A percentile compares a stretch with the other conserved stretches of the same genome.
Evolutionary conservation across 352 stramenopile genomes (phyloP).

Genomic region (Pythium rhizo-oryzae): DNA sequence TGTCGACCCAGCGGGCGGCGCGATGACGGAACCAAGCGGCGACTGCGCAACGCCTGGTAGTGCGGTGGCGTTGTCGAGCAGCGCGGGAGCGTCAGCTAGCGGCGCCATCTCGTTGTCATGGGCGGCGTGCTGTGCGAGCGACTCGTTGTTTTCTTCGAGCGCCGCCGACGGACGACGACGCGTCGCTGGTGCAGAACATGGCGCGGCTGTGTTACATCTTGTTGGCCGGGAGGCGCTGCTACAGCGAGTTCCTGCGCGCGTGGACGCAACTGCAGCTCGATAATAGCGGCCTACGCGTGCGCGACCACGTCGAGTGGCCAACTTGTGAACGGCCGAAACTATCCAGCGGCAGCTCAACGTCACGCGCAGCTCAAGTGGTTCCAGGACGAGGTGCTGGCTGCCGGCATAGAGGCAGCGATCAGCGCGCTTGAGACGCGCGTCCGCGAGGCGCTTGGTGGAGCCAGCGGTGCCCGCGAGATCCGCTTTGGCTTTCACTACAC

Average conservation of each 20-base stretch:
- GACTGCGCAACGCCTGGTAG: too few relatives aligned
- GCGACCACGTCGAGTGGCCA: constrained; percentile 57
- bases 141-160: too few relatives aligned
- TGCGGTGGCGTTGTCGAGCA: too few relatives aligned
- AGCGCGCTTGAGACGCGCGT: constrained; percentile 43
- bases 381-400: constrained; percentile 35
- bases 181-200: constrained; percentile 45
- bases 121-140: too few relatives aligned
- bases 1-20: too few relatives aligned
- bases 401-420: constrained; percentile 35
- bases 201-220: constrained; percentile 68
- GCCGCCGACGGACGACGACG: constrained; percentile 19
- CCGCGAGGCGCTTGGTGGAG: constrained; percentile 1
- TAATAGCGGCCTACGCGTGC: constrained; percentile 40
- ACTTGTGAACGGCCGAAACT: constrained; percentile 70
- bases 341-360: constrained; percentile 87
- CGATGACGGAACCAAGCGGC: too few relatives aligned
- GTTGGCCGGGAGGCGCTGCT: constrained; percentile 67
- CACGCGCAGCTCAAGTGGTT: constrained; percentile 71
- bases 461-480: constrained; percentile 28
- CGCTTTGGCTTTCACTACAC: constrained; percentile 86
- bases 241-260: constrained; percentile 78
- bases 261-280: constrained; percentile 68
- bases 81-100: too few relatives aligned
- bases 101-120: too few relatives aligned